Evolutionary conservation across 768 basidiomycete genomes (phyloP).

Genomic region (Podaxis rugospora): DNA sequence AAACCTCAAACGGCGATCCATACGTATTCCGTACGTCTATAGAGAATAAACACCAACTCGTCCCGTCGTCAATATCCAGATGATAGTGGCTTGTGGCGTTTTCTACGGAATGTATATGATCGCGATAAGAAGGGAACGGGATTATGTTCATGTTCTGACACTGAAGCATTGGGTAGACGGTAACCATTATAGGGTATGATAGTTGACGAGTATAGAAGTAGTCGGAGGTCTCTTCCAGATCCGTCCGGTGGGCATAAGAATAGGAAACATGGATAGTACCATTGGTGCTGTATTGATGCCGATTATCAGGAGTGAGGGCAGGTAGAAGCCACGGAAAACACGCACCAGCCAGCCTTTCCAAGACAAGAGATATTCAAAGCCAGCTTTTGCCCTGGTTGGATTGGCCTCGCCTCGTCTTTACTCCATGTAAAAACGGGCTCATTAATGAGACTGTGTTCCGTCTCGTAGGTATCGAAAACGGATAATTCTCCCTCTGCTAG

Average conservation of each 20-base stretch:
- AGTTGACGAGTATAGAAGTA: constrained; percentile 85
- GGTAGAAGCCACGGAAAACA: constrained; percentile 11
- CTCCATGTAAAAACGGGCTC: constrained; percentile 81
- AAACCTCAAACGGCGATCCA: constrained; percentile 87
- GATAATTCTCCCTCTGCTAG: constrained; percentile 78
- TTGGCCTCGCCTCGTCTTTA: constrained; percentile 40
- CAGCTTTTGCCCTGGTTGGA: constrained; percentile 67
- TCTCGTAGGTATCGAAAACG: constrained; percentile 86
- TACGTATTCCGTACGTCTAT: constrained; percentile 92
- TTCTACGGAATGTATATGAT: constrained; percentile 18
- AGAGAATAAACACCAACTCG: constrained; percentile 82
- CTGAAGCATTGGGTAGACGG: constrained; percentile 94
- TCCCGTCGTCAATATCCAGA: constrained; percentile 42
- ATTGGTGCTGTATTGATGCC: constrained; percentile 48
- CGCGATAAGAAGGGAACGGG: constrained; percentile 46
- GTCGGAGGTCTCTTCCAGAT: constrained; percentile 29
- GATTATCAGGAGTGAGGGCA: constrained; percentile 10
- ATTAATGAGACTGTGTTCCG: constrained; percentile 75
- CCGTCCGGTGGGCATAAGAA: constrained; percentile 54
- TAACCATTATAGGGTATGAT: constrained; percentile 84
- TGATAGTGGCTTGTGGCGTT: constrained; percentile 22
- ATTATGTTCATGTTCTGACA: constrained; percentile 80
- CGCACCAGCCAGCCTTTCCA: constrained; percentile 92
- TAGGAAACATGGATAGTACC: constrained; percentile 86
- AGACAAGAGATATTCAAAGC: constrained; percentile 70